Evolutionary conservation across 495 filamentous ascomycete species (phyloP).

Genomic region (Hypoxylon rickii): DNA sequence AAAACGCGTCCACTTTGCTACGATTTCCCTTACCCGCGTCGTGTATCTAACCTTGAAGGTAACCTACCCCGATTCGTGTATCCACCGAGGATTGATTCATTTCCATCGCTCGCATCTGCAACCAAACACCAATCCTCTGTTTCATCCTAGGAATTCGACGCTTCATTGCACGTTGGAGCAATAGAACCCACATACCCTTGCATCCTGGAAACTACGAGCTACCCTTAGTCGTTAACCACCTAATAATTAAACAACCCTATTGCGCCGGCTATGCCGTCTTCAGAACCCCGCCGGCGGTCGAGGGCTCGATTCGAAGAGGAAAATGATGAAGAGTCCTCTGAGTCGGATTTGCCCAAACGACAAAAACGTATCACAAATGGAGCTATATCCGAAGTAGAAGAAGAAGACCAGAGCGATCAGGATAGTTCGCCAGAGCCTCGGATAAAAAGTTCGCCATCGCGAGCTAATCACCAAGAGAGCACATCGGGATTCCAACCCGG

Average conservation of each 20-base stretch:
- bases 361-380: conserved; percentile 10
- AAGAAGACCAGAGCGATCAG: conserved; percentile 4
- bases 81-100: too few relatives aligned
- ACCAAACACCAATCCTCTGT: too few relatives aligned
- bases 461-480: conserved; percentile 8
- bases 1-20: conserved; percentile 5
- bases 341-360: conserved; percentile 36
- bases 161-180: too few relatives aligned
- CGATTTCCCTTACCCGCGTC: background rate
- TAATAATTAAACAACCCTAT: background rate
- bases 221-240: too few relatives aligned
- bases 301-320: conserved; percentile 44
- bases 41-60: too few relatives aligned
- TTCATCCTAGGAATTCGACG: background rate
- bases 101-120: too few relatives aligned
- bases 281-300: conserved; percentile 37
- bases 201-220: too few relatives aligned
- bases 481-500: conserved; percentile 67
- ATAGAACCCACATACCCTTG: too few relatives aligned
- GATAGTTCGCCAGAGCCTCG: conserved; percentile 1
- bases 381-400: conserved; percentile 11
- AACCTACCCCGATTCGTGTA: too few relatives aligned
- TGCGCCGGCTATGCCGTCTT: conserved; percentile 24
- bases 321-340: conserved; percentile 37
- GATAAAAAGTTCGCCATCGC: conserved; percentile 20